phyloP scores from a whole-genome alignment of 768 basidiomycete genomes.

The Exidia glandulosa region DNA sequence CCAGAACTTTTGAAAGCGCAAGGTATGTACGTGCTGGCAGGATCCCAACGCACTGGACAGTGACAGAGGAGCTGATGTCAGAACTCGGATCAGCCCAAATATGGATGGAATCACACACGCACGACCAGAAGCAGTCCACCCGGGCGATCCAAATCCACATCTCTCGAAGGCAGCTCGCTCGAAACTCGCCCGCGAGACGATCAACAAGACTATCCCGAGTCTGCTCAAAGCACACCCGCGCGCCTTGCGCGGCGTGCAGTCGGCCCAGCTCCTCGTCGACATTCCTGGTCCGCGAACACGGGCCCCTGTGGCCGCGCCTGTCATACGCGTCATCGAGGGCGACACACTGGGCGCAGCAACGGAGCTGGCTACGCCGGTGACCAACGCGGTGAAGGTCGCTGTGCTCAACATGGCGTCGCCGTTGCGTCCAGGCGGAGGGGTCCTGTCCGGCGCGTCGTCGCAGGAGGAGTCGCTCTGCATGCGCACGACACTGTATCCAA shows the following conservation, averaged over 20 bases:
- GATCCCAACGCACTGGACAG: no score
- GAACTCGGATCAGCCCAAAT: no score
- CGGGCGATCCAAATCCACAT: no score
- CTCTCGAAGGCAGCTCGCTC: not conserved
- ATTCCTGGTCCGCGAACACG: not conserved
- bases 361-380: not conserved
- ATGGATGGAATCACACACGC: no score
- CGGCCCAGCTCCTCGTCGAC: not conserved
- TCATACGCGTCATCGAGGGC: not conserved
- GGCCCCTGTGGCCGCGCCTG: no score
- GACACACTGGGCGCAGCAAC: not conserved
- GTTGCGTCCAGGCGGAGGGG: not conserved
- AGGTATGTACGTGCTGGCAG: no score
- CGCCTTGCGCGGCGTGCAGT: not conserved
- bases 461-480: constrained; percentile 40
- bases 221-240: not conserved
- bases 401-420: not conserved
- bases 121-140: no score
- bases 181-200: not conserved
- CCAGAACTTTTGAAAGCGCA: no score
- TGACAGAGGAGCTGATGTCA: no score
- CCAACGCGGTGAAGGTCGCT: not conserved
- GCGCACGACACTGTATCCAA: constrained; percentile 33
- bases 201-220: not conserved
- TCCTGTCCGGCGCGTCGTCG: not conserved